Evolutionary conservation across 2,329 filamentous ascomycete genomes (phyloP), one percentile per base, ranked within the genome.

Genomic region (Botrytis byssoidea): DNA sequence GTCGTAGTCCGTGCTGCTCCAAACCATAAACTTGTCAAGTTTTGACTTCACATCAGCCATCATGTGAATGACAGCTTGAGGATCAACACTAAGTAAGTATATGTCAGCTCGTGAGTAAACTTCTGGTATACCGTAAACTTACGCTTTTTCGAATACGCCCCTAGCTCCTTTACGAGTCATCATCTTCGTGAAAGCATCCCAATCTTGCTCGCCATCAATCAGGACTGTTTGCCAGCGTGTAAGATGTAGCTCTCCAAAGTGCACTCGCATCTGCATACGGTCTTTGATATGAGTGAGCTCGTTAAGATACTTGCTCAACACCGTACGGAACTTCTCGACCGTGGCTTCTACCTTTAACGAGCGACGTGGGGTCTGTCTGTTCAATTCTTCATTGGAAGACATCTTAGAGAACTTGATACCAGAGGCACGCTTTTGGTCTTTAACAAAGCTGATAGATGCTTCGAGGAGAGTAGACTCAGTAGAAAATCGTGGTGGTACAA

Each of bases 251-350:
- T 79, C 75, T 25, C 80, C 81, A 71, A 81, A 81, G 46, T 79
- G 76, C 12, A 81, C 75, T 32, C 81, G 76, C 79, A 82, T 80
- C 48, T 76, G 75, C 79, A 81, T 80, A 75, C 77, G 77, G 40
- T 73, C 74, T 46, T 77, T 79, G 5, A 79, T 42, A 22, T 75
- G 74, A 44, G 76, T 76, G 14, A 81, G 75, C 7, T 63, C 67
- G 42, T 71, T 75, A 1, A 80, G 55, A 63, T 74, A 73, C n/a
- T 51, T 48, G 51, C 16, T 77, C 32, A 57, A 77, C 51, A 73
- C 68, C 46, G 77, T 78, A 25, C 73, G 72, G 6, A 42, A 72
- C 46, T 67, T 35, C 25, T 64, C 68, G 29, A 67, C 66, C 46
- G 55, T 75, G 16, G 44, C 32, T 9, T 51, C 37, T 20, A 40